A percentile compares a stretch with the other conserved stretches of the same genome.
Conservation (phyloP, 768 basidiomycete genomes). For the Leucosporidium yakuticum region DNA sequence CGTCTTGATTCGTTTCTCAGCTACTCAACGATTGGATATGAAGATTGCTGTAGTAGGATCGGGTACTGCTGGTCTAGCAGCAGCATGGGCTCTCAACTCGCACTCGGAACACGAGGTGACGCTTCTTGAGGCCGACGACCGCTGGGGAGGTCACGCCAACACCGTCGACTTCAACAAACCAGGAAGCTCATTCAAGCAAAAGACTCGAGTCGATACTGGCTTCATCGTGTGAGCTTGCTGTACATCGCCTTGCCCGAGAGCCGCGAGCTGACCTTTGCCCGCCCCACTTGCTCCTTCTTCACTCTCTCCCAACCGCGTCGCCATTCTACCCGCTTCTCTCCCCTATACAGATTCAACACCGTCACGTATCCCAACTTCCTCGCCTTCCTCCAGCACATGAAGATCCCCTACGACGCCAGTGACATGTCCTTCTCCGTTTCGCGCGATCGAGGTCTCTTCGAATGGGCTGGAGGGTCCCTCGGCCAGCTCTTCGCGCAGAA, state of each 20-base stretch:
- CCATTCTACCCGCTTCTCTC: not conserved
- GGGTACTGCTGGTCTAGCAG: conserved; percentile 70
- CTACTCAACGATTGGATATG: conserved; percentile 22
- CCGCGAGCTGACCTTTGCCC: not conserved
- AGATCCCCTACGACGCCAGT: conserved; percentile 55
- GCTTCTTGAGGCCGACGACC: conserved; percentile 61
- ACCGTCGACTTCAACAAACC: conserved; percentile 55
- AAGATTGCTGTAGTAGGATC: conserved; percentile 66
- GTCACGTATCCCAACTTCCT: conserved; percentile 73
- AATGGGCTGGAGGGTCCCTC: conserved; percentile 68
- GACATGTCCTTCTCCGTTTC: conserved; percentile 77
- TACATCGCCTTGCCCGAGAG: too few relatives aligned
- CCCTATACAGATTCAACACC: conserved; percentile 51
- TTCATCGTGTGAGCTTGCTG: conserved; percentile 55
- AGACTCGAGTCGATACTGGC: conserved; percentile 58
- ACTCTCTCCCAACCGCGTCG: not conserved
- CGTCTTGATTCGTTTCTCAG: too few relatives aligned
- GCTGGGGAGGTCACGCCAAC: conserved; percentile 71
- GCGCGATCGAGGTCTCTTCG: conserved; percentile 60
- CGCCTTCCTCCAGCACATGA: conserved; percentile 55
- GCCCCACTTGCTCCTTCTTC: not conserved
- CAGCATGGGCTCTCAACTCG: conserved; percentile 73
- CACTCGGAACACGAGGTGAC: conserved; percentile 68
- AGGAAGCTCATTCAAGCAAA: conserved; percentile 36
- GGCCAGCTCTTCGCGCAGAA: conserved; percentile 63